Conservation (phyloP, 179 eudicot species). For the Sideroxylon spinosum region DNA sequence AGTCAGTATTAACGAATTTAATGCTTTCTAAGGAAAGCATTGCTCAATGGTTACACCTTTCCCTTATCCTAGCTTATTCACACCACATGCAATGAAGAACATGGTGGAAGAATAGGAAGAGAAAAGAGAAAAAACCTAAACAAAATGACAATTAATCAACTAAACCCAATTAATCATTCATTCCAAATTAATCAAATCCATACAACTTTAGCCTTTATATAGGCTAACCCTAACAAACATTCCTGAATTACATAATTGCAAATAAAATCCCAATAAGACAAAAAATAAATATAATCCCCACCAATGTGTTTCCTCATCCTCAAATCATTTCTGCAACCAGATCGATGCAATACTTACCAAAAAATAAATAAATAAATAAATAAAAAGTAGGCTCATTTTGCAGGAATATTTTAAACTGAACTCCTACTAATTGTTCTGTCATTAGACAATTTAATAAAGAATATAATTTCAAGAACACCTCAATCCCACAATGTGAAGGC, state of each 20-base stretch:
- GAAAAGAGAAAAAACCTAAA: too few species aligned
- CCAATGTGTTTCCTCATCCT: too few species aligned
- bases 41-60: not conserved
- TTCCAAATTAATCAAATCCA: too few species aligned
- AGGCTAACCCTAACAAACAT: too few species aligned
- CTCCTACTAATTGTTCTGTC: not conserved
- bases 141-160: too few species aligned
- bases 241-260: too few species aligned
- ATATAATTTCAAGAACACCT: not conserved
- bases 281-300: too few species aligned
- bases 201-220: too few species aligned
- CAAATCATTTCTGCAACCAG: not conserved
- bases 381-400: not conserved
- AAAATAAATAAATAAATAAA: not conserved
- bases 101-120: too few species aligned
- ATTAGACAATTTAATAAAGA: not conserved
- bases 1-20: not conserved
- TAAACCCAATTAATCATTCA: too few species aligned
- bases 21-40: not conserved
- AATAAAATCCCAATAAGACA: too few species aligned
- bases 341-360: not conserved
- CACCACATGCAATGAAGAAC: not conserved
- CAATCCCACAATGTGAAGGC: slow-evolving; percentile 5
- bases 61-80: not conserved
- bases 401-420: not conserved